These are phyloP conservation scores for Madurella fahalii DNA, from an alignment of 2,329 filamentous ascomycete genomes.

Conservation along the genomic window DNA sequence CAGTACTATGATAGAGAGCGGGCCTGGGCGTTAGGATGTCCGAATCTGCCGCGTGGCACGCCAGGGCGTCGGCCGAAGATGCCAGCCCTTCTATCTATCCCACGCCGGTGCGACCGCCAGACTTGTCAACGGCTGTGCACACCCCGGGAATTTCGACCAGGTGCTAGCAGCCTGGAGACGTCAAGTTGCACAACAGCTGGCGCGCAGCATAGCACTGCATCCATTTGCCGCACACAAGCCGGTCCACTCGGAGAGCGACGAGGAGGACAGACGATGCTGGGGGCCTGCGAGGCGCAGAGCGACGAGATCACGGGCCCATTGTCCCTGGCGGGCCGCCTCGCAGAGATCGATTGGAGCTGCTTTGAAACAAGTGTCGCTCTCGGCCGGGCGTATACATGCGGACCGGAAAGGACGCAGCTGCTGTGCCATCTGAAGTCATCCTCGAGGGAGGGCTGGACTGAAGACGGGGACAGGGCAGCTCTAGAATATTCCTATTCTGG, in stretches of 20 bases:
- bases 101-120: slow-evolving; percentile 11
- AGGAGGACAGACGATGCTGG: neutral
- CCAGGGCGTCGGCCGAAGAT: neutral
- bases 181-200: slow-evolving; percentile 11
- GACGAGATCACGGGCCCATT: neutral
- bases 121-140: slow-evolving; percentile 10
- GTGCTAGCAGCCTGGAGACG: slow-evolving; percentile 1
- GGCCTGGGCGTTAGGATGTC: neutral
- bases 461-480: no score
- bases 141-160: slow-evolving; percentile 13
- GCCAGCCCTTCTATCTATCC: neutral
- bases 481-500: no score
- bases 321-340: neutral
- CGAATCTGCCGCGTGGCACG: neutral
- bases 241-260: slow-evolving; percentile 2
- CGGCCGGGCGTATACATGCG: slow-evolving; percentile 17
- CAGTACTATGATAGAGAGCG: neutral
- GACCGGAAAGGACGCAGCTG: slow-evolving; percentile 10
- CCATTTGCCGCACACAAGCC: slow-evolving; percentile 3
- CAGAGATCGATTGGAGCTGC: slow-evolving; percentile 13
- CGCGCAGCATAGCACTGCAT: slow-evolving; percentile 8
- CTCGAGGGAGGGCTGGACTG: slow-evolving; percentile 9
- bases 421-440: slow-evolving; percentile 8
- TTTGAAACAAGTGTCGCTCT: slow-evolving; percentile 14
- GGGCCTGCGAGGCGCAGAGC: neutral